Base-by-base conservation (phyloP, 1,284 basidiomycete genomes). In the Marasmius sp. region DNA sequence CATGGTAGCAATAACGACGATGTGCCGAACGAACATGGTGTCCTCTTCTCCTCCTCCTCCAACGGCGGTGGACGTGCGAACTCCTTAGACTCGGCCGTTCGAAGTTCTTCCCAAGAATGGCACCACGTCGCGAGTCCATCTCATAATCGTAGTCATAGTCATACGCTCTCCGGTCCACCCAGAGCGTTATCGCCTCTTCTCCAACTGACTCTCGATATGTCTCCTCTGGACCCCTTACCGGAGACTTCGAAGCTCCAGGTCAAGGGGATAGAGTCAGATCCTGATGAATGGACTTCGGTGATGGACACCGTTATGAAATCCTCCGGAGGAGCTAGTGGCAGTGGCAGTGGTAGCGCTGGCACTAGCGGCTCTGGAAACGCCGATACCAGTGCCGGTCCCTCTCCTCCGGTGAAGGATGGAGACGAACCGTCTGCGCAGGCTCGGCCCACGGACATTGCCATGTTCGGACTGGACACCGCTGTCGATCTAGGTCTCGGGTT, bases 281-380 rank as follows among this genome's bases (percentile, higher is more conserved):
- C 73, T 0, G 72, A 71, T 2, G 79, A 81, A 45, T 82, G 79
- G 79, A 76, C 74, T 16, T 75, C 76, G 1, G 72, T 81, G 36
- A 79, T 79, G 74, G 72, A 79, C 59, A 74, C 74, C 10, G 74
- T 80, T 10, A 64, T 80, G 3, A 69, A 67, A 1, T 69, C 76
- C 16, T 65, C 47, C 12, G 63, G 53, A 14, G 4, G 27, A 2
- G 27, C 27, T n/a, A 9, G 2, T 18, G 16, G 60, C 73, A 14
- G 58, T 65, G 16, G 56, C 61, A 14, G n/a, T n/a, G n/a, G n/a
- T n/a, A n/a, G n/a, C n/a, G n/a, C n/a, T n/a, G n/a, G 61, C 59
- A 20, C 48, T 61, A 27, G 59, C 64, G 27, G 39, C 63, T 20
- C 56, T 61, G 8, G 61, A 60, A 16, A 45, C 61, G 9, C 58